These are phyloP conservation scores for Logfia minima DNA, from an alignment of 129 eudicot species.

Conservation along the genomic window DNA sequence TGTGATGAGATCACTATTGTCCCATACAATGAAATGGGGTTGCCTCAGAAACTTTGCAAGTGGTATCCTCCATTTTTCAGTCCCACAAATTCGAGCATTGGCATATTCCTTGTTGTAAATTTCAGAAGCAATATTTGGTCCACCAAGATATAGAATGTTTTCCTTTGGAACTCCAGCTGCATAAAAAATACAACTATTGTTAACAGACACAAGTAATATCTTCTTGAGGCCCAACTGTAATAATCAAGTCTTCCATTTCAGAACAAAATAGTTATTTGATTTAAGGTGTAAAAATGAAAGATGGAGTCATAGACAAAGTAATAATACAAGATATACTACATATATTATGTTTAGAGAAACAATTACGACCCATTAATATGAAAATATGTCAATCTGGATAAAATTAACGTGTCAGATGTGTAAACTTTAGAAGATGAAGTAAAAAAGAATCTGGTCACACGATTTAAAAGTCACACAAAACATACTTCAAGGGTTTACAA, in stretches of 20 bases:
- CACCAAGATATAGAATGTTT: constrained; percentile 85
- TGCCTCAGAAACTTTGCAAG: constrained; percentile 79
- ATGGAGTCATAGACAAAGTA: background rate
- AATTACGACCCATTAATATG: background rate
- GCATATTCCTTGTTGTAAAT: constrained; percentile 91
- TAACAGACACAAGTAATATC: background rate
- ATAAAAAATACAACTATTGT: background rate
- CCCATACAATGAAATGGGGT: constrained; percentile 90
- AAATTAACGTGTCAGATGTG: background rate
- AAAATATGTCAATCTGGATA: background rate
- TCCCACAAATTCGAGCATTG: constrained; percentile 87
- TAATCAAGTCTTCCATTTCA: background rate
- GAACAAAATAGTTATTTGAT: background rate
- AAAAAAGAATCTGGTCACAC: background rate
- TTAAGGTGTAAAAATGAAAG: background rate
- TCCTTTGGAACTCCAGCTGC: constrained; percentile 76
- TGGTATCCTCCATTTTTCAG: constrained; percentile 69
- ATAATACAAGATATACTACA: background rate
- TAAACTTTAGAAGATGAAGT: background rate
- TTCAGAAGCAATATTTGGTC: constrained; percentile 95
- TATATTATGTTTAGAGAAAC: background rate
- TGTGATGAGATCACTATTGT: constrained; percentile 78
- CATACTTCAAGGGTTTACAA: background rate
- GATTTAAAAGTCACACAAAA: background rate
- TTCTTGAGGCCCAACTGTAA: background rate